These are phyloP conservation scores for Cercospora brassicicola DNA, from an alignment of 2,329 filamentous ascomycete species.

Conservation along the genomic window DNA sequence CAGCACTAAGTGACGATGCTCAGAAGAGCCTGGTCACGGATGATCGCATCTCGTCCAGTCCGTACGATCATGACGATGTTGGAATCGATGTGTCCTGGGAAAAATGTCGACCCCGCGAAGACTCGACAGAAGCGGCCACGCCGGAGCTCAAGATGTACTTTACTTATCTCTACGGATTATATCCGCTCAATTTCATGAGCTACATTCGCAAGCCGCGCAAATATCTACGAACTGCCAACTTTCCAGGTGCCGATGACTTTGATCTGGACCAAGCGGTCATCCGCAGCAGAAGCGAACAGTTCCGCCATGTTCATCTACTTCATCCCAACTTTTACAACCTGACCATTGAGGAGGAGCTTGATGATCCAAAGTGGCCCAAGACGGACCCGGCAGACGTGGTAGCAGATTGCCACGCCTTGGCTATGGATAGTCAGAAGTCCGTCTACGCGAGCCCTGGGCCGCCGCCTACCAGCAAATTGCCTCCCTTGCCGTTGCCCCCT, in stretches of 20 bases:
- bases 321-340: slow-evolving; percentile 83
- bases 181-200: slow-evolving; percentile 82
- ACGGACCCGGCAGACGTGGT: slow-evolving; percentile 78
- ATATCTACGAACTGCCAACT: slow-evolving; percentile 72
- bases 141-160: slow-evolving; percentile 73
- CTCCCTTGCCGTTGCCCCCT: slow-evolving; percentile 44
- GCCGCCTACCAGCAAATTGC: slow-evolving; percentile 49
- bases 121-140: slow-evolving; percentile 61
- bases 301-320: slow-evolving; percentile 69
- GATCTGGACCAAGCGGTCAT: slow-evolving; percentile 78
- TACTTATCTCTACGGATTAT: slow-evolving; percentile 78
- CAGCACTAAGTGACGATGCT: slow-evolving; percentile 37
- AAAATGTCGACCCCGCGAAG: slow-evolving; percentile 60
- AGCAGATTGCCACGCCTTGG: slow-evolving; percentile 74
- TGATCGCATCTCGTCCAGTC: slow-evolving; percentile 37
- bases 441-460: slow-evolving; percentile 49
- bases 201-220: slow-evolving; percentile 80
- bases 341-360: slow-evolving; percentile 76
- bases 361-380: slow-evolving; percentile 75
- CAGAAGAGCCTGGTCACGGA: slow-evolving; percentile 40
- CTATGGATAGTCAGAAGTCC: slow-evolving; percentile 45
- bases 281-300: slow-evolving; percentile 71
- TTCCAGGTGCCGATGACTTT: slow-evolving; percentile 68
- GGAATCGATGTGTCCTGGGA: slow-evolving; percentile 59
- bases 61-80: slow-evolving; percentile 45